Evolutionary conservation across 2,329 filamentous ascomycete species (phyloP).

Genomic region (Penicillium olsonii): DNA sequence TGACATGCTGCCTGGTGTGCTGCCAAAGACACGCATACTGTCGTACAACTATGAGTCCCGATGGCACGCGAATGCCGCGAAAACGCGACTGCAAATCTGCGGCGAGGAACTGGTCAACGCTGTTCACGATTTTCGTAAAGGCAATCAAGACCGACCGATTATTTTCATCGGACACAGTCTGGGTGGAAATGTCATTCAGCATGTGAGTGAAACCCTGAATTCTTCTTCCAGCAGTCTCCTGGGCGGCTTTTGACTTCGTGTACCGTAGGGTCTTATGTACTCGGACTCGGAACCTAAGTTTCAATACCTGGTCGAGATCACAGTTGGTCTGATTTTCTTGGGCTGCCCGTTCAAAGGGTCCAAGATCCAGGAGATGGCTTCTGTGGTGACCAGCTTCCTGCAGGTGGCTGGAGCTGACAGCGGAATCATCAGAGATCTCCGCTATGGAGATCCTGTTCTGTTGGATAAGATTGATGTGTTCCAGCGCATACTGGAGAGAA

Average conservation of each 20-base stretch:
- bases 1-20: neutral
- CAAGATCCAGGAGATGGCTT: neutral
- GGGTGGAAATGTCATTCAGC: slow-evolving; percentile 4
- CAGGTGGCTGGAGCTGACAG: neutral
- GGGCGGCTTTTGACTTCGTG: neutral
- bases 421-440: neutral
- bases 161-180: slow-evolving; percentile 2
- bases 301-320: neutral
- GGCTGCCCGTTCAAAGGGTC: slow-evolving; percentile 2
- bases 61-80: slow-evolving; percentile 1
- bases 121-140: slow-evolving; percentile 1
- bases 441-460: neutral
- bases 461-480: slow-evolving; percentile 1
- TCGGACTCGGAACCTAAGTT: neutral
- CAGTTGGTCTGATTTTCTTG: slow-evolving; percentile 2
- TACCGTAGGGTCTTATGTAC: slow-evolving; percentile 1
- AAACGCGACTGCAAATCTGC: neutral
- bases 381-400: neutral
- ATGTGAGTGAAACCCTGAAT: neutral
- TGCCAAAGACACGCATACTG: neutral
- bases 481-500: neutral
- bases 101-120: neutral
- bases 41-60: slow-evolving; percentile 3
- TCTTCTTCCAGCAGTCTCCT: neutral
- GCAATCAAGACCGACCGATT: neutral